These are phyloP conservation scores for Alternaria triticimaculans DNA, from an alignment of 2,329 filamentous ascomycete species.

Conservation along the genomic window DNA sequence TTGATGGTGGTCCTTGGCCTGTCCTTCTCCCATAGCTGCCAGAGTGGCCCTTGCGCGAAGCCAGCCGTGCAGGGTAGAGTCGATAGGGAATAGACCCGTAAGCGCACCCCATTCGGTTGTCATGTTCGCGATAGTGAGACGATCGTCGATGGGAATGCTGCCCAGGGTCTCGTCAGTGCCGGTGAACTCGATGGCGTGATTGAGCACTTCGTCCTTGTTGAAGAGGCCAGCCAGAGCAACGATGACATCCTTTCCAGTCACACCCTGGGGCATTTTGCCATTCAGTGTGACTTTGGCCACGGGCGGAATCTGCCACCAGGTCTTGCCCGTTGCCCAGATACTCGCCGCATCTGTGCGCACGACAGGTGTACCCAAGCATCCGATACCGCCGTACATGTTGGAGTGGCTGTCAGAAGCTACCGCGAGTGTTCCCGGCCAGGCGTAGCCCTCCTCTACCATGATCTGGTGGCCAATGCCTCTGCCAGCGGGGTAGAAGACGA, in stretches of 20 bases:
- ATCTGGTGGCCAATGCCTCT: constrained; percentile 89
- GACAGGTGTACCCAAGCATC: constrained; percentile 77
- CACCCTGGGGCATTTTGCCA: constrained; percentile 76
- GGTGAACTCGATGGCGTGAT: constrained; percentile 88
- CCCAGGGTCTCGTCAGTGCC: constrained; percentile 79
- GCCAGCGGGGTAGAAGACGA: constrained; percentile 79
- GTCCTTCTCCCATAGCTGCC: constrained; percentile 65
- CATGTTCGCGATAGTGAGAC: constrained; percentile 82
- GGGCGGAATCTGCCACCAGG: constrained; percentile 89
- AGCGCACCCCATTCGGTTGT: constrained; percentile 81
- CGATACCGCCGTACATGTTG: constrained; percentile 85
- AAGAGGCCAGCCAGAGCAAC: constrained; percentile 87
- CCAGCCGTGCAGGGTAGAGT: constrained; percentile 74
- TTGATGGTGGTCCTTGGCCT: constrained; percentile 57
- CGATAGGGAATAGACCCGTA: constrained; percentile 80
- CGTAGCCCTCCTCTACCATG: constrained; percentile 85
- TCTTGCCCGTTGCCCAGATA: constrained; percentile 82
- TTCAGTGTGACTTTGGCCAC: constrained; percentile 81
- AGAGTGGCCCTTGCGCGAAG: constrained; percentile 76
- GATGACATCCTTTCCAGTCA: constrained; percentile 94
- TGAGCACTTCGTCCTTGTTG: constrained; percentile 85
- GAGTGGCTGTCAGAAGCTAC: constrained; percentile 81
- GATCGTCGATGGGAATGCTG: constrained; percentile 73
- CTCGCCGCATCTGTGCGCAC: constrained; percentile 87
- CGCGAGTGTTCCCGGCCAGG: constrained; percentile 82